These are phyloP conservation scores for Harringtonia aguacate DNA, from an alignment of 2,329 filamentous ascomycete genomes.

Conservation along the genomic window DNA sequence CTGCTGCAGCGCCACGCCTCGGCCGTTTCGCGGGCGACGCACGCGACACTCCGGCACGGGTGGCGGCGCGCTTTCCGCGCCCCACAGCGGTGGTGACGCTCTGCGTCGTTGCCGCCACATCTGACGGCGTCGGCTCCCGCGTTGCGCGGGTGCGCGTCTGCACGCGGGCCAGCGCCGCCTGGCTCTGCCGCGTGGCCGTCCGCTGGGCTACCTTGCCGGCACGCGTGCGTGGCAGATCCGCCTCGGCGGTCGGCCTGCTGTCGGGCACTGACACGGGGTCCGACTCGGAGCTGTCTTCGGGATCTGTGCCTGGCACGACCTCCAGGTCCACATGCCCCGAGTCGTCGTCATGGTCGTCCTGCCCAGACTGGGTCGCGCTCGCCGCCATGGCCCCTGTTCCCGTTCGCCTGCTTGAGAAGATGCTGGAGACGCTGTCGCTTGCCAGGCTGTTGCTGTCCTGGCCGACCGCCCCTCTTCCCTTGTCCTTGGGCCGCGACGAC, in stretches of 20 bases:
- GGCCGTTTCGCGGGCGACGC: constrained; percentile 6
- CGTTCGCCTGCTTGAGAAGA: background rate
- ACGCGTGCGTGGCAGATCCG: constrained; percentile 17
- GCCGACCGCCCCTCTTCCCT: constrained; percentile 16
- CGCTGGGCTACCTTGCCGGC: constrained; percentile 21
- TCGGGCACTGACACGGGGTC: background rate
- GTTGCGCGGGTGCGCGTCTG: constrained; percentile 10
- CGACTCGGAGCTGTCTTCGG: constrained; percentile 6
- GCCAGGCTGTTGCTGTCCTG: background rate
- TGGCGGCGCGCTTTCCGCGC: constrained; percentile 22
- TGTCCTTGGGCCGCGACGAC: constrained; percentile 25
- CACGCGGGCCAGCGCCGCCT: constrained; percentile 15
- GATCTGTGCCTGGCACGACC: constrained; percentile 9
- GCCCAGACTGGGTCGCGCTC: too few relatives aligned
- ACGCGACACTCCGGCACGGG: constrained; percentile 5
- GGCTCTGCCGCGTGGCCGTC: constrained; percentile 13
- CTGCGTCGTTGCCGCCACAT: background rate
- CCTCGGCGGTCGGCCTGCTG: background rate
- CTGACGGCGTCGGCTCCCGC: background rate
- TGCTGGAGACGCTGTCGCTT: background rate
- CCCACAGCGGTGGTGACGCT: constrained; percentile 6
- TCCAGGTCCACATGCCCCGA: constrained; percentile 7
- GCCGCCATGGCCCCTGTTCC: too few relatives aligned
- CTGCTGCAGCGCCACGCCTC: background rate
- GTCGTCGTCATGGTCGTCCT: background rate